Conservation (phyloP, 441 rosid species). For the Gossypium aridum region DNA sequence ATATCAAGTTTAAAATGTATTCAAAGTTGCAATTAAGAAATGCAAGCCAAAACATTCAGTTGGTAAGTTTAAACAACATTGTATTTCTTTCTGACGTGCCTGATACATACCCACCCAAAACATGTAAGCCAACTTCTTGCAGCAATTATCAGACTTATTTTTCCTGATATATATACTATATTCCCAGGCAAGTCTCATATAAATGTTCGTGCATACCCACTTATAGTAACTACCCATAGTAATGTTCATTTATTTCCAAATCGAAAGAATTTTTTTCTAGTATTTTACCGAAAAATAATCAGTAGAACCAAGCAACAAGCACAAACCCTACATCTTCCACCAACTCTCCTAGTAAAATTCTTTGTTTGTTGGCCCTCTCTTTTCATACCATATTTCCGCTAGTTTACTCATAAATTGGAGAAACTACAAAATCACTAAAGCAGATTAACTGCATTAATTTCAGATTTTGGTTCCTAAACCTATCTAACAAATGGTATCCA, state of each 20-base stretch:
- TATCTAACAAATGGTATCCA: not conserved
- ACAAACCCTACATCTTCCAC: not conserved
- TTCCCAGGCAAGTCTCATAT: not conserved
- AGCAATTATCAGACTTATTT: not conserved
- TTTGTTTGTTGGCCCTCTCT: not conserved
- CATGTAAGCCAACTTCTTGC: not conserved
- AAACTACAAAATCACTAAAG: not conserved
- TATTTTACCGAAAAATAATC: not conserved
- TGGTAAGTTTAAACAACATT: not conserved
- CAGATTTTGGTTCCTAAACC: not conserved
- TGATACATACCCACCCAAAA: not conserved
- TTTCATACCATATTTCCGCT: not conserved
- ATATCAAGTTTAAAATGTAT: not conserved
- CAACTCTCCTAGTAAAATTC: not conserved
- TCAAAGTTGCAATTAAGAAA: not conserved
- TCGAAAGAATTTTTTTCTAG: not conserved
- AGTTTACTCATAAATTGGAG: not conserved
- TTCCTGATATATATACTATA: not conserved
- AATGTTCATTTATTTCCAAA: conserved; percentile 1
- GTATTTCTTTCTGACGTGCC: not conserved
- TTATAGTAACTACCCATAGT: not conserved
- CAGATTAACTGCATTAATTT: not conserved
- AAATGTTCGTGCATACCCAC: not conserved
- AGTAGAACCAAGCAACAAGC: conserved; percentile 1
- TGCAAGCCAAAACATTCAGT: not conserved